Evolutionary conservation across 2,329 filamentous ascomycete species (phyloP), one percentile per base, ranked within the genome.

Genomic region (Periconia digitata): DNA sequence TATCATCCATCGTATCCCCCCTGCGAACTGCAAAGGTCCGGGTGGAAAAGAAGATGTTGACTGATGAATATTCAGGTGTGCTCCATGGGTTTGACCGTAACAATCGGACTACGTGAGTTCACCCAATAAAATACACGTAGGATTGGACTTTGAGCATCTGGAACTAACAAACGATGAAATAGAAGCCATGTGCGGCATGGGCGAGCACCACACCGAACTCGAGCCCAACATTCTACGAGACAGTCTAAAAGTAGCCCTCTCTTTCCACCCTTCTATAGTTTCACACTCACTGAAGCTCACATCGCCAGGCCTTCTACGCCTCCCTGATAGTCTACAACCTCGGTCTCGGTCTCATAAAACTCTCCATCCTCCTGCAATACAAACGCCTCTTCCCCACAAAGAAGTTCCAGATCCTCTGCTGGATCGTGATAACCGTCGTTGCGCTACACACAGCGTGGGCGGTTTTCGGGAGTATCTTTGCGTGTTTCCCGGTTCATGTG

Each of bases 141-240:
- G 10, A 8, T 21, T 15, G 23, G 15, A 27, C 24, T 27, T 27
- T 27, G 24, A 27, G 12, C 6, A 22, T 23, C 7, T 21, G 10
- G 16, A 40, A 6, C 59, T 63, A 23, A 67, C 44, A 6, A 8
- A 1, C 8, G 10, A 13, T 5, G 4, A 15, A 41, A 1, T 16
- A 69, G 65, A 69, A 37, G 62, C 60, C n/a, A 40, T 57, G 42
- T 59, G 55, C 51, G 66, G 66, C 24, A 64, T 69, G 64, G 66
- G 66, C 8, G 48, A 49, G 16, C 64, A 66, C 42, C 44, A 58
- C 5, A 10, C 40, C 6, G 51, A 55, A 6, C 44, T 69, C 2
- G 15, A 49, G 12, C 38, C 22, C 15, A 40, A 47, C 0, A 56
- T 62, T 2, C 55, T 61, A 27, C 22, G 44, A 23, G 59, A 59